A percentile compares a stretch with the other conserved stretches of the same genome.
Conservation (phyloP, 129 eudicot species). For the Flaveria linearis region DNA sequence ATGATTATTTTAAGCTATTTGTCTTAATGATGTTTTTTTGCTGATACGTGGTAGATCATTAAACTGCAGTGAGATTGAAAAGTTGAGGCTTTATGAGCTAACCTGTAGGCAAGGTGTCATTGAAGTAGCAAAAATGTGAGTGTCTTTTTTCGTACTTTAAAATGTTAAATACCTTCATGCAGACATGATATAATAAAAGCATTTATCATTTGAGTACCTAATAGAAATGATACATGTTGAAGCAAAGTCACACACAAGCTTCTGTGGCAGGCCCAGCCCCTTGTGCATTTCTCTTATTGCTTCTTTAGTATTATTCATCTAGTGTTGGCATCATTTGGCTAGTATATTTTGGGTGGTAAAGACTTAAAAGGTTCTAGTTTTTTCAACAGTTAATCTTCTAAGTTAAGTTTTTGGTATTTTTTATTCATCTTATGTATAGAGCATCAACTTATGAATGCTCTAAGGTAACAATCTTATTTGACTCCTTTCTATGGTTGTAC, state of each 20-base stretch:
- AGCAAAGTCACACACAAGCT: too few species aligned
- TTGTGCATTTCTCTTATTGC: not conserved
- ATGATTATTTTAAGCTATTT: not conserved
- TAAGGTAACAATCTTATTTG: not conserved
- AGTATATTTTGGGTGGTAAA: not conserved
- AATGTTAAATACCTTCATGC: not conserved
- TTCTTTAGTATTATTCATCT: not conserved
- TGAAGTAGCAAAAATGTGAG: conserved; percentile 96
- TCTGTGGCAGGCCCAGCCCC: not conserved
- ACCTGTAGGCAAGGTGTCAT: conserved; percentile 92
- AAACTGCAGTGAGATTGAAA: conserved; percentile 78
- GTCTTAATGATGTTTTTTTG: conserved; percentile 20
- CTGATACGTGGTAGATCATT: conserved; percentile 23
- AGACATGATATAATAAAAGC: conserved; percentile 1
- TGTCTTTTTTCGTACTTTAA: not conserved
- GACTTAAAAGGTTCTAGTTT: conserved; percentile 1
- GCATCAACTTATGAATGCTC: conserved; percentile 3
- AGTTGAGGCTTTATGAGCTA: conserved; percentile 90
- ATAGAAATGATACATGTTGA: too few species aligned
- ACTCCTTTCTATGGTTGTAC: not conserved
- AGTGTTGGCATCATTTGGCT: not conserved
- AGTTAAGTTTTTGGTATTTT: not conserved
- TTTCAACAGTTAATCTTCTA: not conserved
- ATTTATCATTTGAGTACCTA: too few species aligned
- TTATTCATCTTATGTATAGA: not conserved